A percentile compares a stretch with the other conserved stretches of the same genome.
phyloP scores from a whole-genome alignment of 495 filamentous ascomycete genomes.

The Cercophora sp. region DNA sequence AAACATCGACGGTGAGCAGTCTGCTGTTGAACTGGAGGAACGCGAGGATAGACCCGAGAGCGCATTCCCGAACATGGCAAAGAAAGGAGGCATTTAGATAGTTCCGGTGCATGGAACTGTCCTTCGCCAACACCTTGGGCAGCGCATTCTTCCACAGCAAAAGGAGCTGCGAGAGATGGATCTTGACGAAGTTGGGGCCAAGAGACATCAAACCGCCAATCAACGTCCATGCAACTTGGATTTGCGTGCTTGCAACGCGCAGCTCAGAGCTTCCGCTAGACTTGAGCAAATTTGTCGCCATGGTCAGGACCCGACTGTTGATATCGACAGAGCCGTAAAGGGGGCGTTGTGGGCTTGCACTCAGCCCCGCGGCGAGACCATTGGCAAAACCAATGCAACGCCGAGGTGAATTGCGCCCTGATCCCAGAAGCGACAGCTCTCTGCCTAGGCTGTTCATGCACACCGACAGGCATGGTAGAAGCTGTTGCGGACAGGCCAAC shows the following conservation, averaged over 20 bases:
- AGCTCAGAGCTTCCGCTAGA: conserved; percentile 88
- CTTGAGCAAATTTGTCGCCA: conserved; percentile 89
- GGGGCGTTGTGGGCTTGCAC: conserved; percentile 80
- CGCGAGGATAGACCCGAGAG: conserved; percentile 80
- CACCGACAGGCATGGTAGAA: conserved; percentile 86
- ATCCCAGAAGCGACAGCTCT: conserved; percentile 73
- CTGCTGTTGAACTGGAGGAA: conserved; percentile 94
- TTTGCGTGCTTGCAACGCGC: conserved; percentile 85
- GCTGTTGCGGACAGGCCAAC: conserved; percentile 83
- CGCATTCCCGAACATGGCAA: conserved; percentile 92
- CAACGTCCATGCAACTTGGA: conserved; percentile 96
- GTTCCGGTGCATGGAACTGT: conserved; percentile 76
- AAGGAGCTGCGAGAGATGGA: conserved; percentile 90
- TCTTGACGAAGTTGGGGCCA: conserved; percentile 98
- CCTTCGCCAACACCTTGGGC: conserved; percentile 86
- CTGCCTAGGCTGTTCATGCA: conserved; percentile 94
- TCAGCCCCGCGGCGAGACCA: conserved; percentile 86
- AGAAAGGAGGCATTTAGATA: conserved; percentile 87
- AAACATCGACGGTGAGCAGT: conserved; percentile 87
- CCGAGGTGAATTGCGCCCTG: conserved; percentile 72
- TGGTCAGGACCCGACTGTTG: conserved; percentile 83
- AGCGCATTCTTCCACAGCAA: conserved; percentile 98
- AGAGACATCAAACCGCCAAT: conserved; percentile 96
- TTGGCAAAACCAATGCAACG: conserved; percentile 90
- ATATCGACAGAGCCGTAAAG: conserved; percentile 94